A percentile compares a stretch with the other conserved stretches of the same genome.
These are phyloP conservation scores for Cladosporium phlei DNA, from an alignment of 2,329 filamentous ascomycete species.

Conservation along the genomic window DNA sequence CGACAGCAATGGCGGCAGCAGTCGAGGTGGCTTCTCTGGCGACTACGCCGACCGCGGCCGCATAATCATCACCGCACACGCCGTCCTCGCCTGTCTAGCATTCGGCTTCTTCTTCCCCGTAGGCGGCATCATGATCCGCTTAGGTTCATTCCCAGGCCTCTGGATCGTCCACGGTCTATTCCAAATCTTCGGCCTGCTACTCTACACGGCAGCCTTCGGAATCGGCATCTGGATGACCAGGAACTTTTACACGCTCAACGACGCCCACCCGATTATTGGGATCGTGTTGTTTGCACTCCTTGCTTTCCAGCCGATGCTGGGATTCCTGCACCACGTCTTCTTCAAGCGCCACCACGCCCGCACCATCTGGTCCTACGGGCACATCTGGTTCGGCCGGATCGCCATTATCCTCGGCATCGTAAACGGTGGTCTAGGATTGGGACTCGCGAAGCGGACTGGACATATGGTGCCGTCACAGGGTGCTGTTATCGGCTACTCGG, in stretches of 20 bases:
- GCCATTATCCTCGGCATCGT: slow-evolving; percentile 51
- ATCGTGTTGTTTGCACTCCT: slow-evolving; percentile 48
- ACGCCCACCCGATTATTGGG: slow-evolving; percentile 51
- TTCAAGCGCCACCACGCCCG: slow-evolving; percentile 47
- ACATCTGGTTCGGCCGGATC: slow-evolving; percentile 52
- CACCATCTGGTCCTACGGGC: slow-evolving; percentile 45
- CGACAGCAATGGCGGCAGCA: background rate
- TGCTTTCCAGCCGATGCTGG: slow-evolving; percentile 53
- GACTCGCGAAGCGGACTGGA: slow-evolving; percentile 40
- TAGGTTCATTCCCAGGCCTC: slow-evolving; percentile 42
- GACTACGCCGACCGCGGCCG: slow-evolving; percentile 12
- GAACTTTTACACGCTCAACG: slow-evolving; percentile 26
- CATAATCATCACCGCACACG: slow-evolving; percentile 42
- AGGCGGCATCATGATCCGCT: slow-evolving; percentile 43
- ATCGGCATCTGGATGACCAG: slow-evolving; percentile 48
- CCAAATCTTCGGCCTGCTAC: slow-evolving; percentile 46
- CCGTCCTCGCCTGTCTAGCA: slow-evolving; percentile 40
- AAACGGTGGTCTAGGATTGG: slow-evolving; percentile 53
- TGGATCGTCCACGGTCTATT: slow-evolving; percentile 44
- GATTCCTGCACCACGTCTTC: slow-evolving; percentile 48
- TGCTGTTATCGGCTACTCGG: slow-evolving; percentile 46
- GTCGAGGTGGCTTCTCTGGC: slow-evolving; percentile 7
- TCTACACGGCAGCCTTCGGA: slow-evolving; percentile 48
- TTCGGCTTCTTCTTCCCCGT: slow-evolving; percentile 46
- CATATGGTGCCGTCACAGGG: slow-evolving; percentile 25